phyloP scores from a whole-genome alignment of 768 basidiomycete species.

The Favolaschia claudopus region DNA sequence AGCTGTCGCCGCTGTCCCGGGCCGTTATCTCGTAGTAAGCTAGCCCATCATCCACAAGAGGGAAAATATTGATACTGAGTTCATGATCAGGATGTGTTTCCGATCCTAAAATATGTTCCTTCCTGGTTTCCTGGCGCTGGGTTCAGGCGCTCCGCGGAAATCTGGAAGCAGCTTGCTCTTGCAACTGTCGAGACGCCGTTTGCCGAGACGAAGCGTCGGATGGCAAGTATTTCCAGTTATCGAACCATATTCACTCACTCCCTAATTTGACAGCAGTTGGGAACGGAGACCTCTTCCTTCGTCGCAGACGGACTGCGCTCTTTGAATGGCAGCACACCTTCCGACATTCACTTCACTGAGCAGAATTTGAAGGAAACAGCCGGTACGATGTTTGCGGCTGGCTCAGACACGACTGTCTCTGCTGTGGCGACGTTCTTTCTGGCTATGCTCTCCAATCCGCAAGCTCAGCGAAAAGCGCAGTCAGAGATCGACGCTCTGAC shows the following conservation, averaged over 20 bases:
- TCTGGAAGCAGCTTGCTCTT: constrained; percentile 19
- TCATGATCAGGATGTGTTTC: constrained; percentile 26
- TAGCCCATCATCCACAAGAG: not conserved
- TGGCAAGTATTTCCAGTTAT: constrained; percentile 5
- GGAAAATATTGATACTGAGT: not conserved
- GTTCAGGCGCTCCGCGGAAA: constrained; percentile 40
- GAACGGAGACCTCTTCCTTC: not conserved
- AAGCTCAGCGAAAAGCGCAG: constrained; percentile 39
- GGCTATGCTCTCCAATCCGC: constrained; percentile 35
- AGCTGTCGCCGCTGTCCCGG: constrained; percentile 21
- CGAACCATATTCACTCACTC: not conserved
- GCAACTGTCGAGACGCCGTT: constrained; percentile 22
- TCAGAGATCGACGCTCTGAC: constrained; percentile 40
- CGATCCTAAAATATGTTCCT: constrained; percentile 34
- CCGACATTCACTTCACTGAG: not conserved
- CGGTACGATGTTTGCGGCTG: constrained; percentile 1
- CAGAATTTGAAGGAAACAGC: not conserved
- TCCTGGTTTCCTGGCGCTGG: constrained; percentile 40
- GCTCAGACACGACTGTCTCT: constrained; percentile 2
- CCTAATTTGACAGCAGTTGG: not conserved
- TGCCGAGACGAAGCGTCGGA: constrained; percentile 14
- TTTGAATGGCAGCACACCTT: not conserved
- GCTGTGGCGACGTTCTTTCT: constrained; percentile 34
- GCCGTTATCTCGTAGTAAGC: constrained; percentile 25
- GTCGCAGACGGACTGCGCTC: not conserved